Evolutionary conservation across 192 early-diverging fungal species (phyloP), one percentile per base, ranked within the genome.

Genomic region (Linnemannia zychae): DNA sequence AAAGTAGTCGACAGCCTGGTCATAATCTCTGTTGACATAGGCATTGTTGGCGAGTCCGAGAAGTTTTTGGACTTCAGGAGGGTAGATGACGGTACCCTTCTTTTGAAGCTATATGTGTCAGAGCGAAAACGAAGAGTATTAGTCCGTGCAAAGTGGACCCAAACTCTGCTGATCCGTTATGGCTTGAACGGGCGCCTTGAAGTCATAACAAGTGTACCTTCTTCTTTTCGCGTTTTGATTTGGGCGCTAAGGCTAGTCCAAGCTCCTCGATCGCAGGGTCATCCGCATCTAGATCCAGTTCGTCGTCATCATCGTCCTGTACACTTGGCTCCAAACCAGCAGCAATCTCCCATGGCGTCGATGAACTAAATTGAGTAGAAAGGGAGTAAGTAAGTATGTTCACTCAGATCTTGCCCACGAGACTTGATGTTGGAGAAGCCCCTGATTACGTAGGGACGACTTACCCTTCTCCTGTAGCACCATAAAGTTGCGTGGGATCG

Each of bases 41-140:
- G 91, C 88, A 34, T 86, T 52, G 82, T 98, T 97, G 33, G 96
- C 97, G 36, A 90, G 67, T n/a, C 97, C 97, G 38, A 98, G 84
- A 33, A 93, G 75, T 0, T 80, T 57, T 34, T 93, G 91, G 38
- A 95, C 87, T 28, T 94, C 92, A 17, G 78, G 79, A n/a, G 71
- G 60, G 73, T 74, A 75, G 20, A 88, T 53, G 20, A 88, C 31
- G 7, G 16, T 33, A 17, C 73, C 67, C 40, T 71, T 81, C 49
- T 71, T 75, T 24, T 67, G 22, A 4, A 72, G 20, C 77, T 78
- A 36, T 48, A 28, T 3, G 38, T 16, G n/a, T n/a, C n/a, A n/a
- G 13, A 6, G 38, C 24, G 46, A 22, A 77, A 44, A 37, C 1
- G 49, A 37, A 46, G 52, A 33, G 5, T 33, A 16, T 34, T 5